Conservation (phyloP, 768 basidiomycete species). For the Hericium rajendrae region DNA sequence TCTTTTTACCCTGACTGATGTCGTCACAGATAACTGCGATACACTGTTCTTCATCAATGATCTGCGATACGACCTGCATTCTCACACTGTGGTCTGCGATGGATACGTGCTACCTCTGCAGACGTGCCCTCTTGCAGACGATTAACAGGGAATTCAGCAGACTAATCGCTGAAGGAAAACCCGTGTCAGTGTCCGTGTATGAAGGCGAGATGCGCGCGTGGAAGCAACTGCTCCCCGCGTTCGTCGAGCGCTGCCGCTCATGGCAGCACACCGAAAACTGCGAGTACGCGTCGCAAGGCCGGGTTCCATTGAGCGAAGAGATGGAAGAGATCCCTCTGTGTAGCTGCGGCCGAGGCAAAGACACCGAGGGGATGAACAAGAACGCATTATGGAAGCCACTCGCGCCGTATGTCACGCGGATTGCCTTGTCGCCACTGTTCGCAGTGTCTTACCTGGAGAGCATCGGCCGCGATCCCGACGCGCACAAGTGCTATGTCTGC, state of each 20-base stretch:
- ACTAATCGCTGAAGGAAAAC: slow-evolving; percentile 1
- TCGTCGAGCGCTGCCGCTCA: slow-evolving; percentile 41
- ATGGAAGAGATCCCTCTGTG: slow-evolving; percentile 36
- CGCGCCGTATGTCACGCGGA: slow-evolving; percentile 35
- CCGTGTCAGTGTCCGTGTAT: slow-evolving; percentile 10
- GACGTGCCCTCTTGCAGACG: slow-evolving; percentile 13
- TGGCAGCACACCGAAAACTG: slow-evolving; percentile 41
- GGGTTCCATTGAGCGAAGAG: slow-evolving; percentile 30
- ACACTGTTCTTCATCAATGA: slow-evolving; percentile 37
- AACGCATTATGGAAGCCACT: slow-evolving; percentile 28
- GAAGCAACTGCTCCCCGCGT: slow-evolving; percentile 40
- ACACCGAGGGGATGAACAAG: slow-evolving; percentile 28
- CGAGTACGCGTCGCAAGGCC: slow-evolving; percentile 30
- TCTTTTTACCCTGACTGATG: background rate
- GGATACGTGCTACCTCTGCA: slow-evolving; percentile 35
- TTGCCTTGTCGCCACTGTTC: slow-evolving; percentile 46
- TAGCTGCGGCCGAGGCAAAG: slow-evolving; percentile 42
- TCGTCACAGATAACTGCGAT: slow-evolving; percentile 15
- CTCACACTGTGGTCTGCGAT: slow-evolving; percentile 43
- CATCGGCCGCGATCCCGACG: slow-evolving; percentile 15
- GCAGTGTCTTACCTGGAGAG: slow-evolving; percentile 39
- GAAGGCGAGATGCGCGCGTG: slow-evolving; percentile 33
- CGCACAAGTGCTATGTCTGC: slow-evolving; percentile 22
- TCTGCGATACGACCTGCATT: slow-evolving; percentile 37
- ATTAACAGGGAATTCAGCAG: slow-evolving; percentile 22